Evolutionary conservation across 2,329 filamentous ascomycete species (phyloP).

Genomic region (Rhynchosporium agropyri): DNA sequence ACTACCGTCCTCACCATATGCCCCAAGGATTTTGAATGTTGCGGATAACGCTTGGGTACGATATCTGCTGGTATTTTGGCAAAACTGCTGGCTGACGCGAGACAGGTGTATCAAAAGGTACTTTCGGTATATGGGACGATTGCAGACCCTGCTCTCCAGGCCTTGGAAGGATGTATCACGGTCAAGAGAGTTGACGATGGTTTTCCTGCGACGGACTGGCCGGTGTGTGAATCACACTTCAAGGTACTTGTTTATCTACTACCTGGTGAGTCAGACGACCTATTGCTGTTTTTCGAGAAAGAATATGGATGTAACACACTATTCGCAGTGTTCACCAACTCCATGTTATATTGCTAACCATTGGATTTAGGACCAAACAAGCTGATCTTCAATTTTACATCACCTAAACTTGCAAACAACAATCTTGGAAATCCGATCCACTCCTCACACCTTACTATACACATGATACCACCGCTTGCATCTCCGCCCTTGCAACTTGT

Average conservation of each 20-base stretch:
- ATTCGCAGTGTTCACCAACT: no score
- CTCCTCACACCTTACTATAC: slow-evolving; percentile 77
- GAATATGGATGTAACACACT: not conserved
- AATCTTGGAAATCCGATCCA: slow-evolving; percentile 70
- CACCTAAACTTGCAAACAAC: slow-evolving; percentile 75
- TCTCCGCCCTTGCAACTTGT: slow-evolving; percentile 86
- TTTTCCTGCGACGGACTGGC: slow-evolving; percentile 84
- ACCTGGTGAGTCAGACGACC: slow-evolving; percentile 57
- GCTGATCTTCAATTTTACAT: slow-evolving; percentile 84
- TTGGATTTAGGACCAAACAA: slow-evolving; percentile 62
- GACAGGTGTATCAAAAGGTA: slow-evolving; percentile 87
- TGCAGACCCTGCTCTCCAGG: slow-evolving; percentile 68
- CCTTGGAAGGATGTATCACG: slow-evolving; percentile 77
- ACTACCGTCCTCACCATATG: slow-evolving; percentile 73
- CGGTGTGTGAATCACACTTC: slow-evolving; percentile 86
- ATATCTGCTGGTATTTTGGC: not conserved
- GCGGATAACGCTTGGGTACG: slow-evolving; percentile 81
- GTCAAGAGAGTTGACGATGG: slow-evolving; percentile 81
- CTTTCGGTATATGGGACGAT: slow-evolving; percentile 81
- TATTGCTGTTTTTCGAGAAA: not conserved
- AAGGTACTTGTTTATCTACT: slow-evolving; percentile 89
- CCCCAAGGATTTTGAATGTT: slow-evolving; percentile 78
- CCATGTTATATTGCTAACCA: not conserved
- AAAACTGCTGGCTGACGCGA: slow-evolving; percentile 22
- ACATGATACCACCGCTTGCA: slow-evolving; percentile 80